Conservation (phyloP, 2,329 filamentous ascomycete species). For the Colletotrichum tofieldiae region DNA sequence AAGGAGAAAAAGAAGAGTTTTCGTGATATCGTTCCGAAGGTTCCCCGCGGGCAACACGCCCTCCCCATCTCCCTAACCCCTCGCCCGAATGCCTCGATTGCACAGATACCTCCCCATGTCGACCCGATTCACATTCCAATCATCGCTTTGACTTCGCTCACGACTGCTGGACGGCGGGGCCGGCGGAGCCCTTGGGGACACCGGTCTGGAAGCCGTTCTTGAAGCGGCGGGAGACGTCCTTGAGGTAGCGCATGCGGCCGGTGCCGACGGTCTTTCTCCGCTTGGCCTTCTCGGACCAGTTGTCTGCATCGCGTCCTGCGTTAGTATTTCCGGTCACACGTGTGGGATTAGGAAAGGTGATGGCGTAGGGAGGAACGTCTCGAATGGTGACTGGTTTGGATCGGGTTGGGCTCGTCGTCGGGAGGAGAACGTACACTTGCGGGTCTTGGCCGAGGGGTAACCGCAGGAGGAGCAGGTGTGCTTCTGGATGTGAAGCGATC, state of each 20-base stretch:
- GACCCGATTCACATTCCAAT: conserved; percentile 41
- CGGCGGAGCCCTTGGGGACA: conserved; percentile 86
- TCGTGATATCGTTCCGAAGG: conserved; percentile 39
- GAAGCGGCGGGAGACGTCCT: conserved; percentile 92
- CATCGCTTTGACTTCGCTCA: conserved; percentile 55
- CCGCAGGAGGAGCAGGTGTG: conserved; percentile 96
- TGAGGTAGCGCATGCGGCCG: conserved; percentile 96
- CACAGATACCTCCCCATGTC: conserved; percentile 41
- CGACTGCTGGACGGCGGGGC: conserved; percentile 61
- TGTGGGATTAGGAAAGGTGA: no score
- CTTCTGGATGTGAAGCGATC: conserved; percentile 99
- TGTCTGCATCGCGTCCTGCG: conserved; percentile 73
- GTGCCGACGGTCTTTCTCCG: conserved; percentile 99
- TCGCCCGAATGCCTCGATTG: conserved; percentile 37
- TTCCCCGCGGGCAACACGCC: conserved; percentile 24
- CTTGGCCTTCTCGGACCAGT: conserved; percentile 99
- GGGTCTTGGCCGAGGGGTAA: conserved; percentile 96
- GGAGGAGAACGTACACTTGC: conserved; percentile 89
- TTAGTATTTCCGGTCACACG: conserved; percentile 25
- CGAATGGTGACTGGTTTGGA: neutral
- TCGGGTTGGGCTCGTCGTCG: conserved; percentile 29
- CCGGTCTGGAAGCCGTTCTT: conserved; percentile 98
- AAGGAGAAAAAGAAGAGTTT: conserved; percentile 8
- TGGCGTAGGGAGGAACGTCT: conserved; percentile 1
- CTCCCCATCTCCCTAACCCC: conserved; percentile 19